These are phyloP conservation scores for Saussurea involucrata DNA, from an alignment of 129 eudicot species.

Conservation along the genomic window DNA sequence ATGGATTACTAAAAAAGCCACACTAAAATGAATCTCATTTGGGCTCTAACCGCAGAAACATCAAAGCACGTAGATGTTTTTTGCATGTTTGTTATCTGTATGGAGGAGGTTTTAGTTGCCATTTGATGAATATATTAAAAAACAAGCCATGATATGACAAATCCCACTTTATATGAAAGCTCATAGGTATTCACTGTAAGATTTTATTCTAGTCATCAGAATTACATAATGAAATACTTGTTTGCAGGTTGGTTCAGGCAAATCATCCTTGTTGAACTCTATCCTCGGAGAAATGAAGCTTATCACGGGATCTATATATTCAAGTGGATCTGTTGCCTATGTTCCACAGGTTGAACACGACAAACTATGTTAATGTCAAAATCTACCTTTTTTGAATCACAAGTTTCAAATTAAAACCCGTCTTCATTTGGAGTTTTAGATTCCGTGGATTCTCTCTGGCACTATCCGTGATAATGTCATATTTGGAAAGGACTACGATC, in stretches of 20 bases:
- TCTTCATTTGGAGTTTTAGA: constrained; percentile 39
- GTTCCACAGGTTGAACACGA: constrained; percentile 69
- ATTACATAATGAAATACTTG: neutral
- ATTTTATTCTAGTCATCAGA: neutral
- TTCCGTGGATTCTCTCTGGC: constrained; percentile 95
- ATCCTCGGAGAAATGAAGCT: constrained; percentile 76
- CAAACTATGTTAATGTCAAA: neutral
- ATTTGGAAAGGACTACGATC: constrained; percentile 67
- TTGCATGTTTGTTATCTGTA: constrained; percentile 3
- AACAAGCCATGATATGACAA: neutral
- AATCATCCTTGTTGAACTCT: constrained; percentile 77
- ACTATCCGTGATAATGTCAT: constrained; percentile 79
- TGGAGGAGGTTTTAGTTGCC: constrained; percentile 18
- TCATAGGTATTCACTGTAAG: neutral
- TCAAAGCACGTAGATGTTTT: neutral
- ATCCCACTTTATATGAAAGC: neutral
- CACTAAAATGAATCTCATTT: neutral
- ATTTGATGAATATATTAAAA: neutral
- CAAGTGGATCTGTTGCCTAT: constrained; percentile 63
- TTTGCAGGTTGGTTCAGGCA: constrained; percentile 94
- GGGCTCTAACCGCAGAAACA: no score
- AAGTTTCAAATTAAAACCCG: constrained; percentile 5
- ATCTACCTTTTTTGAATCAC: neutral
- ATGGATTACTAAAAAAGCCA: neutral
- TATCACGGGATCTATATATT: constrained; percentile 50